Conservation (phyloP, 2,329 filamentous ascomycete genomes). For the Teratosphaeria nubilosa region DNA sequence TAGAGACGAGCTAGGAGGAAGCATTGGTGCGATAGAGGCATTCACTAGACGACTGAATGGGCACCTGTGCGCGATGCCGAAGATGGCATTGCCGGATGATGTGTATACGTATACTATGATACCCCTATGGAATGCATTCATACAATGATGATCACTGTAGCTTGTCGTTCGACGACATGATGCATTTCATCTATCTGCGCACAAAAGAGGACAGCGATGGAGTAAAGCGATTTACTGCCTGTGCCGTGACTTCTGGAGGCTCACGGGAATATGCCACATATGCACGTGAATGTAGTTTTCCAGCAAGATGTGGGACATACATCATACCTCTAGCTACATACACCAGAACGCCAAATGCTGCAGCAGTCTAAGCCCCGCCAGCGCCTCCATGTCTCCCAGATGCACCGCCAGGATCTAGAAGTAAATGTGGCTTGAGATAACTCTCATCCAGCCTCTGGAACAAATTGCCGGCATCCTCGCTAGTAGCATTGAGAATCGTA, state of each 20-base stretch:
- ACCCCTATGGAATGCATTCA: neutral
- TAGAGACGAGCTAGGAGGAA: neutral
- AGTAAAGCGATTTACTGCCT: no score
- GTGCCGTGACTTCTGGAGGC: no score
- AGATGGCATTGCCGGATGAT: neutral
- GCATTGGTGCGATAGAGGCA: neutral
- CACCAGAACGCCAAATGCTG: neutral
- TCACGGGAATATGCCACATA: no score
- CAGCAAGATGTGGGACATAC: neutral
- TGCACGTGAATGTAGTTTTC: no score
- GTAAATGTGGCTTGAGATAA: constrained; percentile 82
- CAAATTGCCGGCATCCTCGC: constrained; percentile 79
- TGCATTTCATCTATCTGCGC: no score
- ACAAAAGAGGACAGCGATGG: no score
- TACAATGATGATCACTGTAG: neutral
- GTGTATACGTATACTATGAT: neutral
- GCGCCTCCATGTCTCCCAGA: neutral
- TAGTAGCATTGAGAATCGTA: constrained; percentile 64
- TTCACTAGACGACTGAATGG: neutral
- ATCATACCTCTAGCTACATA: neutral
- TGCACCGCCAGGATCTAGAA: constrained; percentile 57
- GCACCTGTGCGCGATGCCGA: neutral
- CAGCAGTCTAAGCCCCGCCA: neutral
- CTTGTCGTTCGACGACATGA: neutral
- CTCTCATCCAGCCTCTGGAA: constrained; percentile 92